Base-by-base conservation (phyloP, 352 stramenopile species). In the Phytophthora vignae region DNA sequence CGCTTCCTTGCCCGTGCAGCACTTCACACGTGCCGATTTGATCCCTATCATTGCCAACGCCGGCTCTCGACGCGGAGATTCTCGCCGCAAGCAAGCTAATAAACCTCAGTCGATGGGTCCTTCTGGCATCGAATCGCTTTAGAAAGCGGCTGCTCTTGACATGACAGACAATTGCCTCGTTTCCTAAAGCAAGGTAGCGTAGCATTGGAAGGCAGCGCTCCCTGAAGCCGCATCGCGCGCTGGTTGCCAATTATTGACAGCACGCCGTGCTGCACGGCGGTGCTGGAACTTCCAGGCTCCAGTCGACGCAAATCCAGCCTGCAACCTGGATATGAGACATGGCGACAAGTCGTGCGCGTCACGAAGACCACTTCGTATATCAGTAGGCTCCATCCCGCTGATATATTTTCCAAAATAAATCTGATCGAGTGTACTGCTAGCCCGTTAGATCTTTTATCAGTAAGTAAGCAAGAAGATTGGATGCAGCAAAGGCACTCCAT, bases 281-380 rank as follows among this genome's bases (percentile, higher is more conserved):
- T 31, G 27, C 27, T 31, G 27, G 27, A 7, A 7, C 27, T 25
- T 25, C 22, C 22, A 25, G 22, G 22, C 22, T 25, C 29, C 29
- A 33, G 7, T 33, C 29, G 29, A 33, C 6, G 54, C 52, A 57
- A 69, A 69, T 69, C 53, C 17, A 49, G 19, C 4, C 17, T 22
- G 21, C 36, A 66, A 14, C 21, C n/a, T 40, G 49, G 8, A 55
- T 46, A 68, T 68, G 61, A 54, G 61, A 68, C 61, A 68, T 55
- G 52, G 36, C 61, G 19, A 12, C 27, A 55, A 29, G 27, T 49
- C 44, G 33, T 31, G 42, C 58, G 58, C 25, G 58, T 64, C 42
- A 42, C 19, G 21, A 17, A 2, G 8, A 27, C 1, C 7, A 7
- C 2, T 46, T 48, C 5, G 42, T 49, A 49, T 22, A 3, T 49